Base-by-base conservation (phyloP, 345 rosid species). In the Xanthoceras sorbifolium region DNA sequence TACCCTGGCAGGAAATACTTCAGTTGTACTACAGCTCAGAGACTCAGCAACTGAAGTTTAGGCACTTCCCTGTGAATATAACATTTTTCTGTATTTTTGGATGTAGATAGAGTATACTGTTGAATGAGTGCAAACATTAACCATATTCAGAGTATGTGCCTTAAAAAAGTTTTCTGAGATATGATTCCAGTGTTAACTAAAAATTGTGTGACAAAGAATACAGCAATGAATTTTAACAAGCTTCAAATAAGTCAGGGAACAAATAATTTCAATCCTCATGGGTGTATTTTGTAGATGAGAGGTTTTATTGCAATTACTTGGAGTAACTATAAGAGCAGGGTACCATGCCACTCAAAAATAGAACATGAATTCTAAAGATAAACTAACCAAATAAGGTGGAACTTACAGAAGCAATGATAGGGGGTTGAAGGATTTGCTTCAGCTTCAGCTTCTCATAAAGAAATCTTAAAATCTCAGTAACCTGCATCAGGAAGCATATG, bases 401-500 rank as follows among this genome's bases (percentile, higher is more conserved):
- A 84, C 97, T 87, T 85, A 97, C 98, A 8, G 98, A 97, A 81
- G 99, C 98, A 87, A 94, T 75, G 59, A 97, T 94, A 40, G 99
- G 90, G 34, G 98, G 97, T 74, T 94, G 97, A 84, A 94, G 87
- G 71, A 94, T 88, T 89, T 92, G 99, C 87, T 97, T 91, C 76
- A 97, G 93, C 88, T 94, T 97, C 87, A 97, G 85, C 82, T 91
- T 97, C 66, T 94, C 91, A 72, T 86, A 91, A 52, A 97, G 60
- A 50, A 84, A 92, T 52, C 64, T 81, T 10, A 91, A 82, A 79
- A 97, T 12, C 50, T 68, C 74, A 79, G 83, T 80, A 25, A 97
- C 77, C 97, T 97, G 89, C 81, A 87, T 54, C 34, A 75, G 80
- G 28, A 73, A 80, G 60, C 76, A 82, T 64, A 67, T 74, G 23